Evolutionary conservation across 2,329 filamentous ascomycete genomes (phyloP), one percentile per base, ranked within the genome.

Genomic region (Nemania abortiva): DNA sequence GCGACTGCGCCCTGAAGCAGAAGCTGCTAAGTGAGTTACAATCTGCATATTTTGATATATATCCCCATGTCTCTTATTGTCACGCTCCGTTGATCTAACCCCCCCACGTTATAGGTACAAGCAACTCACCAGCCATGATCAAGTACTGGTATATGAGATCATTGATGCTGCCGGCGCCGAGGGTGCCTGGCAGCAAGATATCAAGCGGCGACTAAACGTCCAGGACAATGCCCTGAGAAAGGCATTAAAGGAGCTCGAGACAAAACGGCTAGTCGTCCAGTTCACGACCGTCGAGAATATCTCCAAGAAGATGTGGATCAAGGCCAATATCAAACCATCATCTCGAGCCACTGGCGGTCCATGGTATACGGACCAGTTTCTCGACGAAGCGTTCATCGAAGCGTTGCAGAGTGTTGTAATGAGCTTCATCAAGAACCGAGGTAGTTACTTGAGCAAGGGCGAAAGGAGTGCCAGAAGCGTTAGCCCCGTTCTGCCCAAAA

Each of bases 221-320:
- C 93, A 97, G 82, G 93, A 95, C 77, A 91, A 91, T 58, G 89
- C 92, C 45, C 87, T 98, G 75, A 92, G 92, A 75, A 91, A 92
- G 75, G 90, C 90, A 31, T 86, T 98, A 74, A 97, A 97, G 83
- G 89, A 91, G 71, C 89, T 99, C 70, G 92, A 97, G 80, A 84
- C 86, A 47, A 95, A 94, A 79, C 89, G 90, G 42, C 90, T 97
- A 78, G 94, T 99, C 80, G 92, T 92, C 76, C 90, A 91, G 66
- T 94, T 98, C 82, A 96, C 95, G 82, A 96, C 92, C 80, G 94
- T 97, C 81, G 94, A 97, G 82, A 91, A 92, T 77, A 93, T 94
- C 31, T 92, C 91, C 73, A 92, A 96, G 79, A 97, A 97, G 82
- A 97, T 97, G 88, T 99, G 96, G 85, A 97, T 99, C 87, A 91